Base-by-base conservation (phyloP, 2,329 filamentous ascomycete species). In the Fusarium verticillioides region DNA sequence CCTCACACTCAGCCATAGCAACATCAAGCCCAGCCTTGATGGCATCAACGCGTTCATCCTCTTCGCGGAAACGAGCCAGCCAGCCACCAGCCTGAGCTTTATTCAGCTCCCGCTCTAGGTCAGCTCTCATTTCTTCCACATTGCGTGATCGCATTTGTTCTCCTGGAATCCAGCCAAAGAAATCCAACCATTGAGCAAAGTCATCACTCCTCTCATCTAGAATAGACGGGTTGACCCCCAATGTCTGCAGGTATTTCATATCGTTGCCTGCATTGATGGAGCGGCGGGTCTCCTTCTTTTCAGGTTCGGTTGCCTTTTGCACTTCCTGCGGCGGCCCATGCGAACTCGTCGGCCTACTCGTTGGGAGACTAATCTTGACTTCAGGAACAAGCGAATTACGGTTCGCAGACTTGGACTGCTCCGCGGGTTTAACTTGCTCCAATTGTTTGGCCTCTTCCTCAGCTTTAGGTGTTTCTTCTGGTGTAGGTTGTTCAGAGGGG, bases 1-100 rank as follows among this genome's bases (percentile, higher is more conserved):
- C 96, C 77, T 99, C 97, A 78, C 96, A 98, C 83, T 99, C 96
- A 26, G 92, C 89, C 77, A 99, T 95, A n/a, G 95, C 93, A 72
- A 92, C 88, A 79, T 99, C 96, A 61, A 99, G 92, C 61, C 97
- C 91, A 64, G 86, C 89, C 77, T 96, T 95, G 75, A 99, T 94
- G 32, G 93, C 93, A 65, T 94, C 92, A 4, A 98, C 93, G 65
- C 96, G 90, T 70, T 96, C 95, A 79, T 98, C 96, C 77, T 97
- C 95, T 74, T 96, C 93, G 74, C 96, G 86, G 73, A 92, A 88
- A 68, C 96, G 92, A 57, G 93, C 92, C 53, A 98, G 87, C 95
- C 96, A 98, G 69, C 94, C 95, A 63, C 94, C 96, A 56, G 95
- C 95, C 83, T 98, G 96, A 5, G 96, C 93, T 75, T 94, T 93